Conservation (phyloP, 768 basidiomycete species). For the Phaeotremella fagi region DNA sequence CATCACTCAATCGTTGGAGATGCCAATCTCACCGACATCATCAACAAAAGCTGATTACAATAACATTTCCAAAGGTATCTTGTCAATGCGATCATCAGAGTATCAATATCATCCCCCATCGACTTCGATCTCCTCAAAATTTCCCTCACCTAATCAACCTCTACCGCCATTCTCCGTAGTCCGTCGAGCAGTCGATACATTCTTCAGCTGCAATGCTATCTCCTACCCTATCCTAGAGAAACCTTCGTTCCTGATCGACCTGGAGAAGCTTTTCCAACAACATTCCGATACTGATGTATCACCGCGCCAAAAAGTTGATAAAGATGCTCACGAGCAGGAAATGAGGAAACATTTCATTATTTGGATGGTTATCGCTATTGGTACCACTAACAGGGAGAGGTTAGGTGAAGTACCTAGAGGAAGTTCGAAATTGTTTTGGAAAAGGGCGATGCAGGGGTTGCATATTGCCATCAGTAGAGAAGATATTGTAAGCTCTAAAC, state of each 20-base stretch:
- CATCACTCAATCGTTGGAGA: background rate
- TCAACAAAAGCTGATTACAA: constrained; percentile 19
- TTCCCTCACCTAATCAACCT: background rate
- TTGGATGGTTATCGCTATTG: constrained; percentile 32
- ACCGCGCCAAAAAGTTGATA: background rate
- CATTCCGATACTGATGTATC: background rate
- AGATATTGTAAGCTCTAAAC: constrained; percentile 21
- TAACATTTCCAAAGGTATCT: constrained; percentile 15
- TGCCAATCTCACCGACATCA: too few species aligned
- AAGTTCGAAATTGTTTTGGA: constrained; percentile 7
- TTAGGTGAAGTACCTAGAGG: constrained; percentile 16
- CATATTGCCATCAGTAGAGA: constrained; percentile 10
- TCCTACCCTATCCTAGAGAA: constrained; percentile 29
- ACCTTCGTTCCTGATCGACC: constrained; percentile 16
- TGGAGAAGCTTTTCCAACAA: constrained; percentile 13
- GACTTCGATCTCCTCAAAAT: background rate
- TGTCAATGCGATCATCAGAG: constrained; percentile 17
- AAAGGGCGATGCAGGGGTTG: constrained; percentile 14
- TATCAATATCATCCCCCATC: background rate
- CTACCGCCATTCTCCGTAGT: constrained; percentile 13
- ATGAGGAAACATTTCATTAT: constrained; percentile 26
- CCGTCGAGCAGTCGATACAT: constrained; percentile 17
- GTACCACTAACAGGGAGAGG: constrained; percentile 18
- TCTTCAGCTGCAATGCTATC: constrained; percentile 20
- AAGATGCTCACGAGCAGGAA: background rate